Conservation (phyloP, 2,329 filamentous ascomycete genomes). For the Botryotinia narcissicola region DNA sequence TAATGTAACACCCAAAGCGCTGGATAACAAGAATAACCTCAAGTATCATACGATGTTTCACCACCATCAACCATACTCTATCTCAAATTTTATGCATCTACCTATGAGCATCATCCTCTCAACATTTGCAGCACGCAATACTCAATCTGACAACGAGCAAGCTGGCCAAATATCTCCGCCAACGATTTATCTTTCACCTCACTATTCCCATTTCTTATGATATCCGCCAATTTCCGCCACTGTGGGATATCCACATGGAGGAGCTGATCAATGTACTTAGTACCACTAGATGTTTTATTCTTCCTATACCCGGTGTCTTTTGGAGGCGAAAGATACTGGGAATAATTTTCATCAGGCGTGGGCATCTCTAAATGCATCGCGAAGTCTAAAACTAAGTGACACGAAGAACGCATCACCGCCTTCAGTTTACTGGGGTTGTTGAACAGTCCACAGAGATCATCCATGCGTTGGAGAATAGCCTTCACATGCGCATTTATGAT, state of each 20-base stretch:
- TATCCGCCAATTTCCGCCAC: background rate
- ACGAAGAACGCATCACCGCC: background rate
- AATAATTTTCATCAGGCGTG: background rate
- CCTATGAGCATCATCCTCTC: background rate
- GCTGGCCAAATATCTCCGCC: background rate
- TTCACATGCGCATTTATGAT: background rate
- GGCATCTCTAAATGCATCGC: background rate
- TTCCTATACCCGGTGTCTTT: background rate
- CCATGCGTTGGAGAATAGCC: background rate
- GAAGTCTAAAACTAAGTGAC: background rate
- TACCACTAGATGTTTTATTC: background rate
- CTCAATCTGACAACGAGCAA: background rate
- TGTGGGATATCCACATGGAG: background rate
- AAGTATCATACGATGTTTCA: background rate
- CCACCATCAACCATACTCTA: background rate
- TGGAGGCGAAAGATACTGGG: background rate
- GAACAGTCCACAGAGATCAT: background rate
- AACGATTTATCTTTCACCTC: background rate
- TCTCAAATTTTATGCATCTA: background rate
- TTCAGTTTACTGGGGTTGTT: background rate
- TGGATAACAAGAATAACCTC: background rate
- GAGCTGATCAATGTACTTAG: background rate
- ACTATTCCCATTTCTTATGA: background rate
- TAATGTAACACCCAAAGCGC: background rate
- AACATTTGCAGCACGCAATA: background rate